Evolutionary conservation across 2,329 filamentous ascomycete species (phyloP).

Genomic region (Podosphaera xanthii): DNA sequence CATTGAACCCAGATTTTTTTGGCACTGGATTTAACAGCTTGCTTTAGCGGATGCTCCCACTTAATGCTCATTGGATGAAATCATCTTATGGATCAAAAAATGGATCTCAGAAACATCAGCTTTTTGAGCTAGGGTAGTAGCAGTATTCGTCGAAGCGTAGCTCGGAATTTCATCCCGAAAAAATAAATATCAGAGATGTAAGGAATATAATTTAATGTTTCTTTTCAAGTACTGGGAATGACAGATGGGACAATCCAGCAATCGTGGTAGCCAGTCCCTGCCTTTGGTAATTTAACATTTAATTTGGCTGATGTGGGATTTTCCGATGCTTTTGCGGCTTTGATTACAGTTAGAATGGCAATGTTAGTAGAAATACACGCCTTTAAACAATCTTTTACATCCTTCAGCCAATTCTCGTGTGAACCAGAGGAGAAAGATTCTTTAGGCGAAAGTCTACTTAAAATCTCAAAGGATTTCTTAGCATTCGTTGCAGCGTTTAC

Average conservation of each 20-base stretch:
- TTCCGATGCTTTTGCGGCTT: constrained; percentile 23
- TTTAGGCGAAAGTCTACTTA: constrained; percentile 27
- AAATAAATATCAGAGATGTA: too few relatives aligned
- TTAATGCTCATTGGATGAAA: too few relatives aligned
- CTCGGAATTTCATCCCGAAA: too few relatives aligned
- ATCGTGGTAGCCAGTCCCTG: constrained; percentile 33
- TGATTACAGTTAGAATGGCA: constrained; percentile 35
- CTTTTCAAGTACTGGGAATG: neutral
- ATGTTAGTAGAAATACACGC: constrained; percentile 50
- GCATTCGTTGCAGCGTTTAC: constrained; percentile 16
- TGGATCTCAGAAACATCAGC: too few relatives aligned
- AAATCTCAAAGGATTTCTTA: constrained; percentile 31
- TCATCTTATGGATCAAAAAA: too few relatives aligned
- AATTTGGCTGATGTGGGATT: constrained; percentile 16
- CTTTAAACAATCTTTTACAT: constrained; percentile 36
- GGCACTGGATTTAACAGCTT: too few relatives aligned
- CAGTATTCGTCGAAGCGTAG: too few relatives aligned
- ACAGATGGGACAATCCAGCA: constrained; percentile 37
- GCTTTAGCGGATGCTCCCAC: too few relatives aligned
- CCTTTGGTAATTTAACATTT: constrained; percentile 27
- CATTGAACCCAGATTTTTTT: too few relatives aligned
- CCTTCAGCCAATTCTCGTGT: constrained; percentile 37
- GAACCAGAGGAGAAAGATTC: constrained; percentile 32
- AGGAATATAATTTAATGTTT: too few relatives aligned
- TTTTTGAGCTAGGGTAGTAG: too few relatives aligned